Base-by-base conservation (phyloP, 495 filamentous ascomycete species). In the Ramalina intermedia region DNA sequence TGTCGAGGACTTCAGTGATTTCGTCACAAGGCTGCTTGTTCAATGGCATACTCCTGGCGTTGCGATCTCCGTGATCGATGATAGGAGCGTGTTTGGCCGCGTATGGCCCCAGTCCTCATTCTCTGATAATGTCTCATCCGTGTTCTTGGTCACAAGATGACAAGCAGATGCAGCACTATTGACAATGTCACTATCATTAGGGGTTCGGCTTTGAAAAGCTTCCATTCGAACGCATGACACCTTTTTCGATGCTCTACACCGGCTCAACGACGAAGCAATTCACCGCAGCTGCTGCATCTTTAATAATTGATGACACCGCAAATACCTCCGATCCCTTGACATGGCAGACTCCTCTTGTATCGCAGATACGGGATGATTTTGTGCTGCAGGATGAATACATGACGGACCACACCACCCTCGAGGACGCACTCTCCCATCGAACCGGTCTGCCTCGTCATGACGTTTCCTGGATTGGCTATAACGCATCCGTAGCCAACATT, bases 251-350 rank as follows among this genome's bases (percentile, higher is more conserved):
- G 12, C 70, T 70, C 56, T 61, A 61, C 37, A 55, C 58, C 4
- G 49, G 65, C 39, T 75, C 71, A 54, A 79, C 74, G 1, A 78
- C 72, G 20, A 79, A 80, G 57, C 71, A 74, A 1, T 76, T 76
- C 60, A 73, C 70, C 8, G 68, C 68, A 1, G 71, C 76, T 11
- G 60, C 64, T 21, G 52, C 73, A 0, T 69, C 73, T 2, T 55
- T 71, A 3, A 61, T 70, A 0, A 66, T 79, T 39, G 63, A 69
- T 14, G 65, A 70, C 11, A 61, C 60, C 37, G 55, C 54, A 26
- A 43, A 53, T 12, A 55, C 55, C 11, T 16, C 55, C 4, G 53
- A 59, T 2, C 58, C 65, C 4, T 55, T 79, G 37, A 51, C 63
- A 44, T 80, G 70, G 62, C 58, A 64, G 4, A 77, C 74, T 1